Evolutionary conservation across 2,329 filamentous ascomycete species (phyloP).

Genomic region (Dactylellina leptospora): DNA sequence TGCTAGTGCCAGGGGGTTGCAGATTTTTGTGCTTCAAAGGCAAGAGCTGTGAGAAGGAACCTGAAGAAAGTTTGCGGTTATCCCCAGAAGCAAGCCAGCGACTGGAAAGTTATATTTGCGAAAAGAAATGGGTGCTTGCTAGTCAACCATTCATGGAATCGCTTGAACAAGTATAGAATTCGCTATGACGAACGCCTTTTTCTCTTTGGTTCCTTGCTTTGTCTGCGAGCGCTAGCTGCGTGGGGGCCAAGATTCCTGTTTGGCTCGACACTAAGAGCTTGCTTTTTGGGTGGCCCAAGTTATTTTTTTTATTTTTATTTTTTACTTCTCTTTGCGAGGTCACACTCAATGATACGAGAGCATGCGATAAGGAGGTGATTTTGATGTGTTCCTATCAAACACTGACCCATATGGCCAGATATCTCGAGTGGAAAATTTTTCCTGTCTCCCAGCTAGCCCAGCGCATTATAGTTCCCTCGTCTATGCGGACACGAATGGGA

Average conservation of each 20-base stretch:
- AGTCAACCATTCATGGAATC: conserved; percentile 19
- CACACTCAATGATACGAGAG: conserved; percentile 32
- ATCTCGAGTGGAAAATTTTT: conserved; percentile 36
- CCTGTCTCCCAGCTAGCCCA: conserved; percentile 27
- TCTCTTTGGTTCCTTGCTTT: conserved; percentile 45
- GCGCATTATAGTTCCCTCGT: conserved; percentile 28
- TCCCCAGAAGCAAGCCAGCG: conserved; percentile 6
- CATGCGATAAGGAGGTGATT: conserved; percentile 54
- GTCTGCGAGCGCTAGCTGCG: conserved; percentile 34
- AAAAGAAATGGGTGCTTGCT: conserved; percentile 22
- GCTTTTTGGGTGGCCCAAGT: conserved; percentile 5
- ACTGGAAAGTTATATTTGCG: conserved; percentile 13
- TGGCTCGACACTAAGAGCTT: too few relatives aligned
- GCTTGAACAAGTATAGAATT: conserved; percentile 21
- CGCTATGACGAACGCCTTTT: conserved; percentile 44
- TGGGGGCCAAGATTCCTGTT: conserved; percentile 53
- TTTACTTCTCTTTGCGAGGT: conserved; percentile 12
- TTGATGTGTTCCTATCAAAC: conserved; percentile 35
- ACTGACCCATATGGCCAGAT: conserved; percentile 12
- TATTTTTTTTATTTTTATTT: conserved; percentile 17
- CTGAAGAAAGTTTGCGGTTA: conserved; percentile 11
- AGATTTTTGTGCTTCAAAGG: conserved; percentile 44
- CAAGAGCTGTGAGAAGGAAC: conserved; percentile 36
- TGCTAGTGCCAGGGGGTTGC: conserved; percentile 48
- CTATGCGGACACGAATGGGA: conserved; percentile 44